Conservation (phyloP, 495 filamentous ascomycete genomes). For the Talaromyces borbonicus region DNA sequence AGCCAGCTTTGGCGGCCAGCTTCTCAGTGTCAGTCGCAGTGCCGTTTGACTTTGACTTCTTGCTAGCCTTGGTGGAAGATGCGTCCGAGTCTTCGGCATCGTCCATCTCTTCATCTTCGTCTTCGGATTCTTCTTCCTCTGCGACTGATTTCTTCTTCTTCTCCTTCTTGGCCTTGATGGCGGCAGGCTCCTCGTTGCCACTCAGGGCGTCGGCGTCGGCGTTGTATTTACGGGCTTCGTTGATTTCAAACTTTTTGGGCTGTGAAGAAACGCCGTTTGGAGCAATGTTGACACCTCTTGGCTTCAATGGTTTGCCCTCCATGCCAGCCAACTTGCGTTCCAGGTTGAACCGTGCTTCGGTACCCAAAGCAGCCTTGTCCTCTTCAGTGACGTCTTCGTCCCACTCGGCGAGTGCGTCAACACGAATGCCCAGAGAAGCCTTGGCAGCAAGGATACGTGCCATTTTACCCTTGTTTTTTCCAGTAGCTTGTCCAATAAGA, state of each 20-base stretch:
- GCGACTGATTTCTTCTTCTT: slow-evolving; percentile 42
- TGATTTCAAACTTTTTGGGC: slow-evolving; percentile 79
- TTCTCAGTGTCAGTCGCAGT: slow-evolving; percentile 45
- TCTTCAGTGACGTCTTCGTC: slow-evolving; percentile 75
- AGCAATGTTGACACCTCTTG: slow-evolving; percentile 63
- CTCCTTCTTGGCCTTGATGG: slow-evolving; percentile 42
- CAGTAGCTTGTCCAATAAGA: slow-evolving; percentile 89
- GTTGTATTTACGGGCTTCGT: slow-evolving; percentile 95
- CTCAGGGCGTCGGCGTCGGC: slow-evolving; percentile 80
- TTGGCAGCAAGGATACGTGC: slow-evolving; percentile 92
- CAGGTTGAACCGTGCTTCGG: slow-evolving; percentile 61
- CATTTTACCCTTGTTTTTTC: slow-evolving; percentile 99
- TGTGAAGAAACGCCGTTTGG: slow-evolving; percentile 52
- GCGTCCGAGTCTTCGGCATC: slow-evolving; percentile 34
- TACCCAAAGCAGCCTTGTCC: slow-evolving; percentile 68
- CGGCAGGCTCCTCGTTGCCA: slow-evolving; percentile 47
- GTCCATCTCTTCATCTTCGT: slow-evolving; percentile 45
- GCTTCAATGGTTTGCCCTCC: slow-evolving; percentile 82
- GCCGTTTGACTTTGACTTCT: slow-evolving; percentile 40
- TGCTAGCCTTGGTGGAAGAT: slow-evolving; percentile 26
- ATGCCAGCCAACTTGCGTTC: slow-evolving; percentile 76
- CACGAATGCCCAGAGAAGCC: slow-evolving; percentile 82
- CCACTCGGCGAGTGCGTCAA: slow-evolving; percentile 83
- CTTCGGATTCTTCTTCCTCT: slow-evolving; percentile 18
- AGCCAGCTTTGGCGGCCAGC: slow-evolving; percentile 50